Percentiles rank a stretch among this genome's conserved stretches.
phyloP scores from a whole-genome alignment of 805 yeast species.

The Saccharomyces paradoxus region DNA sequence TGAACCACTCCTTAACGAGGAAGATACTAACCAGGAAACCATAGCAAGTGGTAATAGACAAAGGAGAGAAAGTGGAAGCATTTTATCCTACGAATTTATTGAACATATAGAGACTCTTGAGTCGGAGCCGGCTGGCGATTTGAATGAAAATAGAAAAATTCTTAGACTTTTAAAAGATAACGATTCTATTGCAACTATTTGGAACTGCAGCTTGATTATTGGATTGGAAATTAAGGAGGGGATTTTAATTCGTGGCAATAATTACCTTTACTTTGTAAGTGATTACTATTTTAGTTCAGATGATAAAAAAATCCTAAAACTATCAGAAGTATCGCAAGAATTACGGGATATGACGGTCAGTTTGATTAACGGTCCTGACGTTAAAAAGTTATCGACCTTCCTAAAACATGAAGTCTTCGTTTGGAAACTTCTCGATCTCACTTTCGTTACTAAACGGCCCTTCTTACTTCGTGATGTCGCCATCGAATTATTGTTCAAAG shows the following conservation, averaged over 20 bases:
- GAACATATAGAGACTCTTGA: constrained; percentile 35
- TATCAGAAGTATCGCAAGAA: constrained; percentile 53
- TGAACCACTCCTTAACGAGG: constrained; percentile 32
- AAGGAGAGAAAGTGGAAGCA: constrained; percentile 13
- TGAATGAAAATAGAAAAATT: constrained; percentile 69
- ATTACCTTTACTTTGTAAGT: constrained; percentile 59
- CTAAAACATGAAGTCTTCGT: constrained; percentile 40
- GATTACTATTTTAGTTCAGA: constrained; percentile 47
- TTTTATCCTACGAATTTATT: constrained; percentile 37
- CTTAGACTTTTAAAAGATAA: constrained; percentile 59
- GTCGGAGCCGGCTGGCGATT: constrained; percentile 29
- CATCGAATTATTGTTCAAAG: constrained; percentile 63
- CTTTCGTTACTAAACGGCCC: constrained; percentile 63
- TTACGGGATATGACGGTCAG: constrained; percentile 63
- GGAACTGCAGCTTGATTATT: constrained; percentile 67
- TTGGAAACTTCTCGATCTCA: constrained; percentile 55
- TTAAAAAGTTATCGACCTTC: constrained; percentile 1
- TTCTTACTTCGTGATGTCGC: constrained; percentile 76
- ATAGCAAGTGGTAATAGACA: background rate
- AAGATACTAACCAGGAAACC: constrained; percentile 22
- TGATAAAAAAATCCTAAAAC: constrained; percentile 51
- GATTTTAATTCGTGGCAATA: constrained; percentile 58
- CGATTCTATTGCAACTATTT: constrained; percentile 61
- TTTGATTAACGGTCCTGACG: constrained; percentile 46
- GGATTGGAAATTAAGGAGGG: constrained; percentile 77